phyloP scores from a whole-genome alignment of 306 rosid species.

The Vigna reflexopilosa region DNA sequence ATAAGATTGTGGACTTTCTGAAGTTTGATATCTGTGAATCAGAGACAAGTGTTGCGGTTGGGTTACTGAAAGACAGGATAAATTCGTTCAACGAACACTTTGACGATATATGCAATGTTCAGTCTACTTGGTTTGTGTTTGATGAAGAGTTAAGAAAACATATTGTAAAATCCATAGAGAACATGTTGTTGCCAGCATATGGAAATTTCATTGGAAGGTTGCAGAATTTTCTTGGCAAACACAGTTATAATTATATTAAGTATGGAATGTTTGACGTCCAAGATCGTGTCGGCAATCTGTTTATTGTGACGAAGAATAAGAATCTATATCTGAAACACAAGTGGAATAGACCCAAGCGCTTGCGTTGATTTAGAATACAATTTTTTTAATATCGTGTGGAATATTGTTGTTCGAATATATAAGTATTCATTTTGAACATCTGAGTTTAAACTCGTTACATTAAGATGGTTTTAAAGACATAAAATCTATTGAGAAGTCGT shows the following conservation, averaged over 20 bases:
- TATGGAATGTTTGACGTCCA: constrained; percentile 14
- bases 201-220: constrained; percentile 18
- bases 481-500: too few species aligned
- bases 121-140: constrained; percentile 16
- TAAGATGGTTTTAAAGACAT: too few species aligned
- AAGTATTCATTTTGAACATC: too few species aligned
- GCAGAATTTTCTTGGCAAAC: constrained; percentile 2
- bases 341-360: too few species aligned
- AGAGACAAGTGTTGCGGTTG: background rate
- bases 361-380: too few species aligned
- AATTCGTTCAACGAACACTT: constrained; percentile 12
- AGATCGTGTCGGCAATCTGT: constrained; percentile 1
- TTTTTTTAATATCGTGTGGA: too few species aligned
- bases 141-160: background rate
- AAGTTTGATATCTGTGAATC: constrained; percentile 53
- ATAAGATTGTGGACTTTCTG: constrained; percentile 54
- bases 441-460: too few species aligned
- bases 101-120: constrained; percentile 5
- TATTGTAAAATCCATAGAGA: constrained; percentile 7
- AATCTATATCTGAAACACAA: background rate
- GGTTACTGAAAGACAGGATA: constrained; percentile 12
- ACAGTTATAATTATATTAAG: constrained; percentile 8
- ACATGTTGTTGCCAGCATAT: background rate
- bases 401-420: too few species aligned
- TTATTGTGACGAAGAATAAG: background rate